Evolutionary conservation across 2,329 filamentous ascomycete species (phyloP), one percentile per base, ranked within the genome.

Genomic region (Aspergillus carbonarius): DNA sequence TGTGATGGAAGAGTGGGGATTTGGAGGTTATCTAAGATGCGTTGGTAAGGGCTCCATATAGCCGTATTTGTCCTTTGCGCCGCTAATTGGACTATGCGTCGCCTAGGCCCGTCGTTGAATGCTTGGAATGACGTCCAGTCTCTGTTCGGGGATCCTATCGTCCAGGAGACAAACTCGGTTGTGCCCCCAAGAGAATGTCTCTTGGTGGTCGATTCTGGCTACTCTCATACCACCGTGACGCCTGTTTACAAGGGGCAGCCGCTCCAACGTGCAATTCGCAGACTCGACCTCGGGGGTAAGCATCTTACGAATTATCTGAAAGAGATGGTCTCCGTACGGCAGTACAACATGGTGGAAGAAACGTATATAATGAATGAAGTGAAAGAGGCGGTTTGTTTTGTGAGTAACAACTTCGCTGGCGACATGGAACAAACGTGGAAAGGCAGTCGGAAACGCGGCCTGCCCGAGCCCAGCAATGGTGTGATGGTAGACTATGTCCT

Each of bases 1-100:
- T 71, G 86, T 98, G 1, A 98, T 99, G 79, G 95, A 99, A 72
- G 93, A 98, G 72, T 99, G 95, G 78, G 91, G 91, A 2, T 99
- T 99, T 75, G 85, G 88, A 10, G 89, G 90, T 65, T 96, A 96
- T 76, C 89, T 89, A 64, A 86, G 95, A 60, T 88, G 85, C 58
- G 80, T 90, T 63, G 90, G 90, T 84, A 72, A 66, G 80, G 85
- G 73, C 60, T 34, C 44, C 40, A 23, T 39, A 25, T 49, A 27
- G 34, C 39, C 17, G 18, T 12, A 18, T 47, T 30, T 48, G 30
- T 32, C 7, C 17, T 34, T 18, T 53, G 34, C 50, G 27, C 17
- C 13, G 18, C 20, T 51, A 30, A 17, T 49, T 27, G 40, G 25
- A 37, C 52, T 42, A 42, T 37, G 25, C 4, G 13, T 37, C 48